Base-by-base conservation (phyloP, 2,329 filamentous ascomycete genomes). In the Aspergillus sp. region DNA sequence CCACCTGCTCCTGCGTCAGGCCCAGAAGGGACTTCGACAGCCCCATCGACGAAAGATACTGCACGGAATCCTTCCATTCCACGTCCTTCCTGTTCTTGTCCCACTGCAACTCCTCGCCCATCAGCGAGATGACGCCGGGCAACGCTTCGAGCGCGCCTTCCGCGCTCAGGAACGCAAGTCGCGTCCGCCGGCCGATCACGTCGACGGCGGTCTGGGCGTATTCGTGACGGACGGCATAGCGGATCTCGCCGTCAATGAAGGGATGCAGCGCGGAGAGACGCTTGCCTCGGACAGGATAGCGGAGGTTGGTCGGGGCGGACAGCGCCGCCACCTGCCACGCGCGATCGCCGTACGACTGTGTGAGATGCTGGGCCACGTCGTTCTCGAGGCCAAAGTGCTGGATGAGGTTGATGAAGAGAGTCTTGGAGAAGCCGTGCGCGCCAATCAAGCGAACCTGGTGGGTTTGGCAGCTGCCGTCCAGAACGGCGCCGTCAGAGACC, bases 371-470 rank as follows among this genome's bases (percentile, higher is more conserved):
- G 27, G 88, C 88, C 13, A 95, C 84, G 48, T 93, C 86, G 12
- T 85, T 93, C 61, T 94, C 88, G 35, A 95, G 66, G 42, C 86
- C 86, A 54, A 85, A 94, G 64, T 93, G 84, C 60, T 95, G 86
- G 53, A 94, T 91, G 22, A 95, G 68, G 60, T 89, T 88, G 69
- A 95, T 94, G 66, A 94, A 94, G 15, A 95, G 76, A 2, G 86
- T 85, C 62, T 86, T 86, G 60, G 80, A 86, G 67, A 80, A 93
- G 34, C 86, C 85, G 56, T 93, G 86, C 8, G 86, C 83, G 46
- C 86, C 86, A 37, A 91, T 70, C 20, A 93, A 69, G 34, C 82
- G 79, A 33, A 93, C 80, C 48, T 80, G 76, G 58, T 91, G 84
- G 2, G 86, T 93, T 55, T 89, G 83, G 64, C 86, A 93, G 28